phyloP scores from a whole-genome alignment of 139 green algal species.

The Pleodorina starrii region DNA sequence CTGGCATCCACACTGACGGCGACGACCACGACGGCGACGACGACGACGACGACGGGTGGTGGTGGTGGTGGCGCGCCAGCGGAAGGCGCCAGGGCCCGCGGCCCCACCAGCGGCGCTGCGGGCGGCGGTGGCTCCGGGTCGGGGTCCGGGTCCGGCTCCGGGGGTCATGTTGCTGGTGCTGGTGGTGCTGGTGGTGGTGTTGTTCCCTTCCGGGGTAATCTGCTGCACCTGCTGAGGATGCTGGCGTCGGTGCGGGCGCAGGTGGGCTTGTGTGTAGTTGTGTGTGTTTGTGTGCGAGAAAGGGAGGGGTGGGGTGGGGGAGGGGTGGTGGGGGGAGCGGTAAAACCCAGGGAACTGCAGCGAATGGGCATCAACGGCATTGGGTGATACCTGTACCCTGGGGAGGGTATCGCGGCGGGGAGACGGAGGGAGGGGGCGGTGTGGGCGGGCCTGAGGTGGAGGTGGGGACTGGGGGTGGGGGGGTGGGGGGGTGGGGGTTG shows the following conservation, averaged over 20 bases:
- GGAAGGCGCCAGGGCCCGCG: neutral
- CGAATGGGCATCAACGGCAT: too few relatives aligned
- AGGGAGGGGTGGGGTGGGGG: too few relatives aligned
- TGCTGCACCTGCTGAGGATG: constrained; percentile 46
- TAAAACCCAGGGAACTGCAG: too few relatives aligned
- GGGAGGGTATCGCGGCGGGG: too few relatives aligned
- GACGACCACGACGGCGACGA: neutral
- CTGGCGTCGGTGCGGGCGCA: constrained; percentile 47
- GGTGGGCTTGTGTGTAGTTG: neutral
- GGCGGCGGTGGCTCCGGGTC: neutral
- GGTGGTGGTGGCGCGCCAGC: too few relatives aligned
- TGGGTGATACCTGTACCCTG: too few relatives aligned
- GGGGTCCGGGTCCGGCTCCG: too few relatives aligned
- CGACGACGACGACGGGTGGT: neutral
- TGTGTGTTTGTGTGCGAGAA: neutral
- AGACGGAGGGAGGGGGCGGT: too few relatives aligned
- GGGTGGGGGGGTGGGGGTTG: too few relatives aligned
- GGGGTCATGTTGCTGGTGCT: neutral
- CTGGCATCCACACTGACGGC: neutral
- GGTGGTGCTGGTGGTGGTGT: neutral
- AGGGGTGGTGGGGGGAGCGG: too few relatives aligned
- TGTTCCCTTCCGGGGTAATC: neutral
- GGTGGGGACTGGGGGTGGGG: too few relatives aligned
- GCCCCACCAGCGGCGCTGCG: neutral
- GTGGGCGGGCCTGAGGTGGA: too few relatives aligned